These are phyloP conservation scores for Tolypocladium sp. DNA, from an alignment of 2,329 filamentous ascomycete genomes.

Conservation along the genomic window DNA sequence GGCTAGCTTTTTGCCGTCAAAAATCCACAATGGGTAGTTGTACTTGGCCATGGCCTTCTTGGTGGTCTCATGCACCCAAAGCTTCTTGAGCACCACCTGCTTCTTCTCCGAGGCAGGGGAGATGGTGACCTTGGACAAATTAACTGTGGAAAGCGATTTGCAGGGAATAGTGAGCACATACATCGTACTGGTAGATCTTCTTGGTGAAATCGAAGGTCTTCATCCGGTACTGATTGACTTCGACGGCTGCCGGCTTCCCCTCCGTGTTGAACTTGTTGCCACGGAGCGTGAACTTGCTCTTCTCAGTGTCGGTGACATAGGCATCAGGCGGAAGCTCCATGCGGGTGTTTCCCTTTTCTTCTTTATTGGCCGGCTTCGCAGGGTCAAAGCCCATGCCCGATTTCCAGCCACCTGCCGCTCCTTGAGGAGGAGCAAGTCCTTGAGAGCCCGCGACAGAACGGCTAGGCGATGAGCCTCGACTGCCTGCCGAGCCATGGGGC, in stretches of 20 bases:
- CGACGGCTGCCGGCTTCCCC: constrained; percentile 44
- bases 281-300: constrained; percentile 24
- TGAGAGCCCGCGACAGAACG: constrained; percentile 6
- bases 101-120: constrained; percentile 53
- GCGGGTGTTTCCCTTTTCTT: constrained; percentile 31
- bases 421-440: constrained; percentile 5
- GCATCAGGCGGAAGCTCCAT: constrained; percentile 52
- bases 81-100: constrained; percentile 59
- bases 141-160: constrained; percentile 4
- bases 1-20: constrained; percentile 75
- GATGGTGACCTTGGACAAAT: constrained; percentile 47
- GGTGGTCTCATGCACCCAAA: constrained; percentile 61
- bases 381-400: constrained; percentile 33
- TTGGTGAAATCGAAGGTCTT: constrained; percentile 42
- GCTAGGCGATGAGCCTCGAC: constrained; percentile 7
- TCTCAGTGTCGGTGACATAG: constrained; percentile 28
- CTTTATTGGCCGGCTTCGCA: constrained; percentile 18
- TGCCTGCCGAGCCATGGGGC: constrained; percentile 1
- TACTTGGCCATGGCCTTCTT: constrained; percentile 42
- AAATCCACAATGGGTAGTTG: constrained; percentile 50
- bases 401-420: constrained; percentile 11
- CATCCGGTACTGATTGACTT: constrained; percentile 71
- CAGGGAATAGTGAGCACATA: constrained; percentile 35
- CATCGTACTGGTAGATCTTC: constrained; percentile 76
- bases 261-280: constrained; percentile 41